Evolutionary conservation across 1,284 basidiomycete species (phyloP).

Genomic region (Retiboletus fuscus): DNA sequence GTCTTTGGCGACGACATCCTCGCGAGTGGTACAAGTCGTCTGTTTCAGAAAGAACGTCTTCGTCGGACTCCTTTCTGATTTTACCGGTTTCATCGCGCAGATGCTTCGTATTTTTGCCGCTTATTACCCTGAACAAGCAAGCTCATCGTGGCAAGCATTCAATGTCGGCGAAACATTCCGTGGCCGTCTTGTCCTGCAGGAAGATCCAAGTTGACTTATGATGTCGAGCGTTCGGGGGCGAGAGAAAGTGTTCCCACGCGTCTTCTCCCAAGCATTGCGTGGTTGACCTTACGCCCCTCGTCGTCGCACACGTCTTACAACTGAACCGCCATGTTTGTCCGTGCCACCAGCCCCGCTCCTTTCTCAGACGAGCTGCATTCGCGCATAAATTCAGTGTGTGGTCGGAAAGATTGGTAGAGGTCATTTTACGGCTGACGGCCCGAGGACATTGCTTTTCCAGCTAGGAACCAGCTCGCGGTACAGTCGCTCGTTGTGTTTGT

Average conservation of each 20-base stretch:
- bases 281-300: constrained; percentile 5
- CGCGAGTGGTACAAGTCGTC: no score
- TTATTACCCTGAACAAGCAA: no score
- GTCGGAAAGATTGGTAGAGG: neutral
- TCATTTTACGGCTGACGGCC: neutral
- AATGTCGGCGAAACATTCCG: no score
- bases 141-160: no score
- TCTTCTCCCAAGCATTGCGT: constrained; percentile 1
- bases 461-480: constrained; percentile 64
- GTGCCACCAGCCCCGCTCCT: constrained; percentile 66
- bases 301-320: constrained; percentile 19
- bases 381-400: constrained; percentile 59
- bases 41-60: no score
- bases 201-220: constrained; percentile 23
- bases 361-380: constrained; percentile 64
- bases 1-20: no score
- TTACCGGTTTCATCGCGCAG: no score
- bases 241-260: constrained; percentile 40
- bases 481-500: neutral
- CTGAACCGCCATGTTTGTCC: constrained; percentile 60
- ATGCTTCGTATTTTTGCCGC: no score
- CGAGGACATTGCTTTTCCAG: constrained; percentile 41
- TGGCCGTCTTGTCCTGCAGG: neutral
- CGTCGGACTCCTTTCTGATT: no score
- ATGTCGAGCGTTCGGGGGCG: constrained; percentile 10